Evolutionary conservation across 129 eudicot genomes (phyloP).

Genomic region (Arctium lappa): DNA sequence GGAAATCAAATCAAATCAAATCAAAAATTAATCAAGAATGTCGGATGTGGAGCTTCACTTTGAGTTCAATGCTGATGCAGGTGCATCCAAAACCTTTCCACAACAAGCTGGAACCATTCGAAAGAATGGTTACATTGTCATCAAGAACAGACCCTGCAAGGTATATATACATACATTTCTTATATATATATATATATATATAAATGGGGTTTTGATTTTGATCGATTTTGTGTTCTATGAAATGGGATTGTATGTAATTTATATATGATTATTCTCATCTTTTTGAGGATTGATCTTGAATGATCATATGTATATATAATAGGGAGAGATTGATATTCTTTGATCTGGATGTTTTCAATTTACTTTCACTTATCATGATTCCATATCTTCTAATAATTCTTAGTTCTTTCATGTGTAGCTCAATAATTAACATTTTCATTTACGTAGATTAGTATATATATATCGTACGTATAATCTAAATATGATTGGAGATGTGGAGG

Average conservation of each 20-base stretch:
- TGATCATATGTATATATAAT: neutral
- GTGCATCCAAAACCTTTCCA: conserved; percentile 52
- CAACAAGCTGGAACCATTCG: conserved; percentile 60
- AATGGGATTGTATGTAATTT: neutral
- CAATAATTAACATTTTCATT: no score
- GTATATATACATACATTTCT: conserved; percentile 11
- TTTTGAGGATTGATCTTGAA: neutral
- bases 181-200: neutral
- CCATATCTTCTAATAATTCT: no score
- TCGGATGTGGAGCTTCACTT: conserved; percentile 58
- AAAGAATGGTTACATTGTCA: conserved; percentile 50
- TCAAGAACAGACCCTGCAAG: conserved; percentile 54
- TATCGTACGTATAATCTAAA: no score
- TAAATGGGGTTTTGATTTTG: neutral
- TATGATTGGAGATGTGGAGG: no score
- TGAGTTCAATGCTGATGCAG: conserved; percentile 52
- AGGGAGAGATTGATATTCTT: neutral
- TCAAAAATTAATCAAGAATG: conserved; percentile 16
- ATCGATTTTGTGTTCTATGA: neutral
- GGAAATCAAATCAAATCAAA: neutral
- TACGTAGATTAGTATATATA: no score
- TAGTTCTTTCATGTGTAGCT: no score
- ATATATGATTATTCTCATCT: neutral
- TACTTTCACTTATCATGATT: neutral
- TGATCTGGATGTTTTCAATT: neutral